Base-by-base conservation (phyloP, 1,139 yeast genomes). In the Kodamaea ohmeri region DNA sequence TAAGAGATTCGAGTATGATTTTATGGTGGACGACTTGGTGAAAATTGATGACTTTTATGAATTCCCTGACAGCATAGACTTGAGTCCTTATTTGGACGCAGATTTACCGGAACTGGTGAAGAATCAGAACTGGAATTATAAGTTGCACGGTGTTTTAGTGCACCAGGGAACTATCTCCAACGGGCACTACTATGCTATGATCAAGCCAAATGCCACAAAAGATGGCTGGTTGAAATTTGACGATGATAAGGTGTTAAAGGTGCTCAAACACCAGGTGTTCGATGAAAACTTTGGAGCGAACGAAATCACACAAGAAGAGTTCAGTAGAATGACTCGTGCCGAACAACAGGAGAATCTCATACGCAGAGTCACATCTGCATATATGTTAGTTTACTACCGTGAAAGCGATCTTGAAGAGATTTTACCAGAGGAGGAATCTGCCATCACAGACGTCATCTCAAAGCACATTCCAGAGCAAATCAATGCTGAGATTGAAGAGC, bases 151-250 rank as follows among this genome's bases (percentile, higher is more conserved):
- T 7, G 98, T 94, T 2, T 69, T 92, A 42, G 97, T 92, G 5
- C 99, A 92, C 57, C 85, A 90, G 37, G 99, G 99, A 44, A 95
- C 90, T 54, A 83, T 92, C 39, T 86, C 95, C 16, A 87, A 92
- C 38, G 99, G 99, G 17, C 99, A 92, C 56, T 92, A 92, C 59
- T 92, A 92, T 56, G 94, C 98, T 0, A 75, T 92, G 78, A 81
- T 94, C 40, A 89, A 83, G 56, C 97, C 98, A 2, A 73, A 73
- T 25, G 67, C 76, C 1, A 37, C 51, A 7, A 75, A 76, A 30
- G 79, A 81, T 40, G 67, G 78, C 16, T 94, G 98, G 99, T 82
- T 77, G 56, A 75, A 92, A 54, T 92, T 90, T 66, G 98, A 92
- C 58, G 99, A 92, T 58, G 98, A 92, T 53, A 78, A 82, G 44